These are phyloP conservation scores for Amaranthus hypochondriacus DNA, from an alignment of 148 eudicot genomes.

Conservation along the genomic window DNA sequence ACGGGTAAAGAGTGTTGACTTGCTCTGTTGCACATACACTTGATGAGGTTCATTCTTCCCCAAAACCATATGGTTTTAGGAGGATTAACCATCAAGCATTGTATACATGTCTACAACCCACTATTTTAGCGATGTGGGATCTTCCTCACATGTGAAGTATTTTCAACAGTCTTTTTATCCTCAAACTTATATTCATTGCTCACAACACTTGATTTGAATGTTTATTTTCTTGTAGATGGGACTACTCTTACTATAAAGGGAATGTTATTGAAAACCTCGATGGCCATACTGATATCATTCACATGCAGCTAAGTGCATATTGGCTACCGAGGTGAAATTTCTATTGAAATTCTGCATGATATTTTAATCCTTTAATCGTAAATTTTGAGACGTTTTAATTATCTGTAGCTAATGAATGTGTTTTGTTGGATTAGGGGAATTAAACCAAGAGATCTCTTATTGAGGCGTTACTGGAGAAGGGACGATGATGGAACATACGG, in stretches of 20 bases:
- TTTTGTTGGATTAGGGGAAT: constrained; percentile 44
- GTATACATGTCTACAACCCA: too few species aligned
- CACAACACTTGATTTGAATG: not conserved
- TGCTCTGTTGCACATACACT: too few species aligned
- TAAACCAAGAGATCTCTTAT: constrained; percentile 56
- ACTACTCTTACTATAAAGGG: constrained; percentile 56
- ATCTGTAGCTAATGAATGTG: not conserved
- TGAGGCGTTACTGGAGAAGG: constrained; percentile 75
- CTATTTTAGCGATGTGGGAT: too few species aligned
- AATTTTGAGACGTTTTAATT: not conserved
- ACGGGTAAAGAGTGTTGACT: too few species aligned
- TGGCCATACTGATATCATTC: constrained; percentile 70
- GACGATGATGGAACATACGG: constrained; percentile 79
- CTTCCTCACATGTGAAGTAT: too few species aligned
- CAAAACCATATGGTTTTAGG: too few species aligned
- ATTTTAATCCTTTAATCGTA: not conserved
- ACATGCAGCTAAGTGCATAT: constrained; percentile 45
- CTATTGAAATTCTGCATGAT: not conserved
- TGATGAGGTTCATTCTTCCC: too few species aligned
- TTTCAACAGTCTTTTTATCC: too few species aligned
- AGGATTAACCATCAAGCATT: too few species aligned
- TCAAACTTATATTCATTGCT: not conserved
- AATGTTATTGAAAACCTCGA: constrained; percentile 66
- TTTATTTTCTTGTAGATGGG: constrained; percentile 52
- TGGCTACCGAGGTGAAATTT: constrained; percentile 60